These are phyloP conservation scores for Gentiana dahurica DNA, from an alignment of 257 asterid genomes.

Conservation along the genomic window DNA sequence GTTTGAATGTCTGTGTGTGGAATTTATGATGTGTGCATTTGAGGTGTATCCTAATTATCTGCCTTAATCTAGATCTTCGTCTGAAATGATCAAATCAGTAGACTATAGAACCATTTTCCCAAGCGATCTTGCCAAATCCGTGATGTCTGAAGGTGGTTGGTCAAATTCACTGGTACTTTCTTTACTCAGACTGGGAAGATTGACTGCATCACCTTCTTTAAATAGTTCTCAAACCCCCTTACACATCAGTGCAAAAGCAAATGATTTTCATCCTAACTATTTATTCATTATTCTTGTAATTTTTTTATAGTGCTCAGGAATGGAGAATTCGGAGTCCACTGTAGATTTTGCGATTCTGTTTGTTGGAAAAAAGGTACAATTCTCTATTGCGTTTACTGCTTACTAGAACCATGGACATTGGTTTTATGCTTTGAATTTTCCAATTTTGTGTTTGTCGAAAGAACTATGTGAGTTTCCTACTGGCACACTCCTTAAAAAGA, in stretches of 20 bases:
- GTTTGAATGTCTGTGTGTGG: no score
- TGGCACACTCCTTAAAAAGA: not conserved
- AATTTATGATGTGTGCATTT: no score
- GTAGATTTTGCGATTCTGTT: constrained; percentile 70
- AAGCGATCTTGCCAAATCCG: constrained; percentile 67
- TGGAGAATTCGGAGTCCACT: constrained; percentile 35
- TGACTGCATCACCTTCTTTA: not conserved
- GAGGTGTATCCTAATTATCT: no score
- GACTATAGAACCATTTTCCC: constrained; percentile 65
- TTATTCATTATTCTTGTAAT: constrained; percentile 8
- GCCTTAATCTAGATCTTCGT: constrained; percentile 18
- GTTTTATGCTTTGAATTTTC: not conserved
- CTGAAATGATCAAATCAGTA: constrained; percentile 46
- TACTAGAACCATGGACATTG: no score
- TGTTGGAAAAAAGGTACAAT: constrained; percentile 68
- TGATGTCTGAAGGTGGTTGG: constrained; percentile 86
- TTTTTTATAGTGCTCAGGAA: constrained; percentile 51
- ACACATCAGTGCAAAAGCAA: not conserved
- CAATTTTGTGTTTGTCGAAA: not conserved
- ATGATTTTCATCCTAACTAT: not conserved
- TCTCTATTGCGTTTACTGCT: no score
- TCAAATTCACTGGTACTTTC: constrained; percentile 53
- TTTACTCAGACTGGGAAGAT: not conserved
- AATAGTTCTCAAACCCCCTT: not conserved
- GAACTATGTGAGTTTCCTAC: not conserved